Evolutionary conservation across 192 early-diverging fungal species (phyloP), one percentile per base, ranked within the genome.

Genomic region (Backusella westeae): DNA sequence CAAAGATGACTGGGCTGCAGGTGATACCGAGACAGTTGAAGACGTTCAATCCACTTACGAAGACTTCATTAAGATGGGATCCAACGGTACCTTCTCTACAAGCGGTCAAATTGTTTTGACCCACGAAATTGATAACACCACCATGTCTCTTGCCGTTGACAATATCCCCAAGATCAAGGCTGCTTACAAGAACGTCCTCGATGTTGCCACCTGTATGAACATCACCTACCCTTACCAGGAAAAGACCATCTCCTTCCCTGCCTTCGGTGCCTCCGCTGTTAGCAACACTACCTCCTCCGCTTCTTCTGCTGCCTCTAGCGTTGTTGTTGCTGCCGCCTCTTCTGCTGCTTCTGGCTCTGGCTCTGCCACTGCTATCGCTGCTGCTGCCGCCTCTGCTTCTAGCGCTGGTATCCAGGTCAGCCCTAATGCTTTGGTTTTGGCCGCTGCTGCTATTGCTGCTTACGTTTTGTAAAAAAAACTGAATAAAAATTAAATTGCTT

Each of bases 111-210:
- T 85, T 74, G 79, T 82, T 29, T 71, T 85, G 78, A 73, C 79
- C 34, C 85, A 86, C 70, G 83, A 85, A 69, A 69, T 88, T 39
- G 79, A 74, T 19, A 81, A 81, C 56, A 82, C 56, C 14, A 85
- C 87, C 17, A 79, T 84, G 70, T 15, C 21, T 10, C 34, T 85
- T 76, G 83, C 84, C 34, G 71, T 80, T 35, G 71, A 71, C 4
- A 56, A 86, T 69, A 80, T 84, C 56, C 83, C 84, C 23, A 66
- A 69, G 34, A 81, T 85, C 71, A 82, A 85, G 67, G 70, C 74
- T 38, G 72, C 69, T 23, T 85, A 85, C 78, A 82, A 76, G 63
- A 74, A 80, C 44, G 73, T 80, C 36, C 49, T 81, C 19, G 77
- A 78, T 56, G 79, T 77, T 71, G 77, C 79, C 53, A 74, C 76